Percentiles rank a stretch among this genome's conserved stretches.
phyloP scores from a whole-genome alignment of 371 early-diverging fungal species.

The Saksenaea vasiformis region DNA sequence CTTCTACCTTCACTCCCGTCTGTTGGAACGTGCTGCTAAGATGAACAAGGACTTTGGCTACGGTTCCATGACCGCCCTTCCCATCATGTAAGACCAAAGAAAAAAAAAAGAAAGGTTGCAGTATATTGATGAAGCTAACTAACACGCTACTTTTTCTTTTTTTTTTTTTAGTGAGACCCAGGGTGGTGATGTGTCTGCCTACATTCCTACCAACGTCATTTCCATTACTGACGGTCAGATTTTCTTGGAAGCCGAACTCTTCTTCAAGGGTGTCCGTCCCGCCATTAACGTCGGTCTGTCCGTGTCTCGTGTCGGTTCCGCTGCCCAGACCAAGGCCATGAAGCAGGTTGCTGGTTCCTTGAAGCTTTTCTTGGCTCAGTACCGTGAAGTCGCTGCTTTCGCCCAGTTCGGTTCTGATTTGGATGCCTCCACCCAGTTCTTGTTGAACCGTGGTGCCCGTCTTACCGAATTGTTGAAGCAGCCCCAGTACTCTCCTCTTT shows the following conservation, averaged over 20 bases:
- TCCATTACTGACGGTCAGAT: conserved; percentile 91
- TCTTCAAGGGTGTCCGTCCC: conserved; percentile 96
- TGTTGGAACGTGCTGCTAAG: conserved; percentile 95
- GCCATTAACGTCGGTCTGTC: conserved; percentile 98
- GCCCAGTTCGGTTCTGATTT: conserved; percentile 97
- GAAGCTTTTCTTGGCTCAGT: conserved; percentile 95
- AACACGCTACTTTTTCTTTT: too few species aligned
- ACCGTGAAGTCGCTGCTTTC: conserved; percentile 97
- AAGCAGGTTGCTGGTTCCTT: conserved; percentile 96
- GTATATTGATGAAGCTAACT: too few species aligned
- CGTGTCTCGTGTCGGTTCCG: conserved; percentile 96
- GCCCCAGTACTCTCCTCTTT: conserved; percentile 87
- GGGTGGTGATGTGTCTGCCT: conserved; percentile 97
- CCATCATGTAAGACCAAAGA: conserved; percentile 63
- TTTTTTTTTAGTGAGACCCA: conserved; percentile 70
- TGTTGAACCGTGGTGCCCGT: conserved; percentile 95
- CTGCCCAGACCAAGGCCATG: conserved; percentile 97
- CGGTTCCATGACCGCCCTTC: conserved; percentile 92
- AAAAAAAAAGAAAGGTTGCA: too few species aligned
- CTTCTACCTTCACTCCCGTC: conserved; percentile 94
- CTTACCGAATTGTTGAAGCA: conserved; percentile 93
- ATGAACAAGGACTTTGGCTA: conserved; percentile 87
- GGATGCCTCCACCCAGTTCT: conserved; percentile 95
- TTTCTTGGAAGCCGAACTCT: conserved; percentile 93
- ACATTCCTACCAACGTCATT: conserved; percentile 97